phyloP scores from a whole-genome alignment of 768 basidiomycete species.

The Leccinum subtestaceum region DNA sequence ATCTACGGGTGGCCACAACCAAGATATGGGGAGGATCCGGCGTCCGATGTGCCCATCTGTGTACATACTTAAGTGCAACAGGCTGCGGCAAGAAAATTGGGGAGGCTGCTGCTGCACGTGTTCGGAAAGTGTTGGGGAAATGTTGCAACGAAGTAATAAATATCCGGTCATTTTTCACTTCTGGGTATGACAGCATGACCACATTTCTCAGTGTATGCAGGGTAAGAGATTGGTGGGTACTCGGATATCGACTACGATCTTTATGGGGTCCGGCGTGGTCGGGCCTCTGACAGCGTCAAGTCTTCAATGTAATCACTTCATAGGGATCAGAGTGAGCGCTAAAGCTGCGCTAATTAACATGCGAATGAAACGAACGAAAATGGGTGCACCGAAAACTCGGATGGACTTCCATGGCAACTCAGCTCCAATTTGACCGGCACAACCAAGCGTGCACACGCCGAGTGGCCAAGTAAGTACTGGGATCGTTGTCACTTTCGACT shows the following conservation, averaged over 20 bases:
- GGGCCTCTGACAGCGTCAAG: not conserved
- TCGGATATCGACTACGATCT: not conserved
- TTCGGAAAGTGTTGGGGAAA: constrained; percentile 21
- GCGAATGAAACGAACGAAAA: not conserved
- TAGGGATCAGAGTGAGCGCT: too few relatives aligned
- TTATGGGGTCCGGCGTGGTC: not conserved
- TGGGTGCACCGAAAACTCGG: not conserved
- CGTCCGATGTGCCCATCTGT: not conserved
- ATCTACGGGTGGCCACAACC: not conserved
- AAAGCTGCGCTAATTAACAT: too few relatives aligned
- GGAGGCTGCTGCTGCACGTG: not conserved
- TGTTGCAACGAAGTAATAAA: not conserved
- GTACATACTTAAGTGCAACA: not conserved
- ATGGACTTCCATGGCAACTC: not conserved
- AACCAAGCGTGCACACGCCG: not conserved
- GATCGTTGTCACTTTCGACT: too few relatives aligned
- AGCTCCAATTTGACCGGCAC: not conserved
- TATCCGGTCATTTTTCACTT: not conserved
- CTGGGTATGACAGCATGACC: too few relatives aligned
- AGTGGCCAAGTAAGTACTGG: too few relatives aligned
- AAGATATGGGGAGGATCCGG: not conserved
- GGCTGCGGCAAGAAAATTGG: not conserved
- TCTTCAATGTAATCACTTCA: not conserved
- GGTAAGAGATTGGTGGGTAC: not conserved
- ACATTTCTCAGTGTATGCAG: not conserved